Base-by-base conservation (phyloP, 305 asterid genomes). In the Andrographis paniculata region DNA sequence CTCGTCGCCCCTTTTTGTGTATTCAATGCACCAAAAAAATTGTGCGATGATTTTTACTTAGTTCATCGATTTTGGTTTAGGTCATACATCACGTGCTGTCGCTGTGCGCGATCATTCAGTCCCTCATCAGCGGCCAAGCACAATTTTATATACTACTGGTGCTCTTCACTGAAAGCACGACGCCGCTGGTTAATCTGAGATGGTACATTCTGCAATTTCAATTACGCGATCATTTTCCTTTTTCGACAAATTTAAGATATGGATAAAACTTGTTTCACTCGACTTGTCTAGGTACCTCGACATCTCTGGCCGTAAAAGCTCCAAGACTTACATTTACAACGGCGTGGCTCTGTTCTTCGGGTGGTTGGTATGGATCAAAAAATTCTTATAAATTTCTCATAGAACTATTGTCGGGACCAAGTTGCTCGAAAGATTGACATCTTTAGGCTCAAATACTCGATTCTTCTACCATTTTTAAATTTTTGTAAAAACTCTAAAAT, bases 31-130 rank as follows among this genome's bases (percentile, higher is more conserved):
- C n/a, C n/a, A n/a, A n/a, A n/a, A n/a, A n/a, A 27, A 27, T 5
- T 5, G 33, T 27, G 10, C 10, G 33, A 27, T 27, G 10, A 27
- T n/a, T n/a, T 27, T 30, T 31, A 37, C 24, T 28, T 48, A 20
- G 4, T 13, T 12, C 16, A 41, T 41, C 42, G 17, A 24, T 46
- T 40, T 31, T 48, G 70, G 50, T 65, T 31, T 48, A 44, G 97
- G 75, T 84, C 55, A 48, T 88, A 39, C 97, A 84, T 69, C 97
- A 88, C 14, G 97, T 84, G 23, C 84, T 88, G 63, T 81, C 97
- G 17, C 43, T 79, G 82, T 73, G 53, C 64, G 60, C 97, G 40
- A 73, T 84, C 58, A 46, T 74, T 48, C 87, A 71, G 56, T 71
- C 95, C 54, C 85, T 88, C 46, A 51, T 69, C 53, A 79, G 89